A percentile compares a stretch with the other conserved stretches of the same genome.
These are phyloP conservation scores for Penicillium fimorum DNA, from an alignment of 495 filamentous ascomycete genomes.

Conservation along the genomic window DNA sequence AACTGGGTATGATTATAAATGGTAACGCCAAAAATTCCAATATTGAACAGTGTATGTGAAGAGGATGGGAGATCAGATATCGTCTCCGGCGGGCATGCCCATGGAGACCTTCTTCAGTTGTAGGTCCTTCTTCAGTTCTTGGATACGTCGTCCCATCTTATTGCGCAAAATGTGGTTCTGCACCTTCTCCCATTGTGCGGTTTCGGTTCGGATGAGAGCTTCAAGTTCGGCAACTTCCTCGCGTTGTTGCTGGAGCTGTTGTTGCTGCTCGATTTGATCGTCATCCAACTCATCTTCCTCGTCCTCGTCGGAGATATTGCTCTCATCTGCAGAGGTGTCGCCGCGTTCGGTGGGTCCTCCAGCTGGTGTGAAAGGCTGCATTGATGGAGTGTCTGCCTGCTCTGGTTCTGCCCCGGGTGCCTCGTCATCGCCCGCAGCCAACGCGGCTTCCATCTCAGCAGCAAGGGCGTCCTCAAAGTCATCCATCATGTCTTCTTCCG, in stretches of 20 bases:
- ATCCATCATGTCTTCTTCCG: conserved; percentile 52
- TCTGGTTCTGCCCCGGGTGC: conserved; percentile 17
- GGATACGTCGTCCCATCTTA: conserved; percentile 50
- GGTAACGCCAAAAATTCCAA: conserved; percentile 3
- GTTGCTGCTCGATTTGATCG: conserved; percentile 46
- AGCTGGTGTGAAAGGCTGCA: conserved; percentile 39
- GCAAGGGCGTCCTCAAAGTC: conserved; percentile 58
- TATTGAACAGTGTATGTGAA: conserved; percentile 1
- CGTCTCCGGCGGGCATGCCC: conserved; percentile 40
- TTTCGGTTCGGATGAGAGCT: conserved; percentile 44
- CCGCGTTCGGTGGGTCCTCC: conserved; percentile 17
- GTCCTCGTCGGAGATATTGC: conserved; percentile 58
- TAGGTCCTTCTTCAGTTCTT: conserved; percentile 48
- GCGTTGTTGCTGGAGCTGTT: conserved; percentile 48
- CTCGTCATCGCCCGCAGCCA: conserved; percentile 51
- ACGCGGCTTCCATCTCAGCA: conserved; percentile 53
- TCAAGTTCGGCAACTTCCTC: conserved; percentile 53
- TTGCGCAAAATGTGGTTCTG: conserved; percentile 48
- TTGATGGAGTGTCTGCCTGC: conserved; percentile 35
- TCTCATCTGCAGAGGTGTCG: conserved; percentile 48
- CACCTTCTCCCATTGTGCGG: conserved; percentile 41
- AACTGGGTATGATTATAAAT: conserved; percentile 12
- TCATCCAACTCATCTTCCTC: conserved; percentile 63
- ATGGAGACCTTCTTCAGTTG: conserved; percentile 50
- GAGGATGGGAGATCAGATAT: conserved; percentile 21